These are phyloP conservation scores for Hygrocybe coccinea DNA, from an alignment of 768 basidiomycete genomes.

Conservation along the genomic window DNA sequence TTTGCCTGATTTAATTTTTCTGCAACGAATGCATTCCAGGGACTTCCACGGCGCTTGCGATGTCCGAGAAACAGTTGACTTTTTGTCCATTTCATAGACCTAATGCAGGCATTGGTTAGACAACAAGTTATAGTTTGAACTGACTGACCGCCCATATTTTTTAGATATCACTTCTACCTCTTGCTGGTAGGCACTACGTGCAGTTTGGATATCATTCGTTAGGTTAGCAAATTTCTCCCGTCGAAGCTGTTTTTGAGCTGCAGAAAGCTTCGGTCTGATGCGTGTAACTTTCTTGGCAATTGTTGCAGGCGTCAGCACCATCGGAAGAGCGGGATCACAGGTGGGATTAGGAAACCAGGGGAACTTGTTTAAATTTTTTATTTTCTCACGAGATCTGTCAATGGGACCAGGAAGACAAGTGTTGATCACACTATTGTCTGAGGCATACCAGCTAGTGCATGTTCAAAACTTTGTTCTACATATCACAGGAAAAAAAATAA, in stretches of 20 bases:
- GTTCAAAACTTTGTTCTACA: no score
- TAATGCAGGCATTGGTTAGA: background rate
- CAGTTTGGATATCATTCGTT: background rate
- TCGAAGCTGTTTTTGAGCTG: background rate
- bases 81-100: conserved; percentile 1
- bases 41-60: background rate
- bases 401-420: no score
- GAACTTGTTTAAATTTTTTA: no score
- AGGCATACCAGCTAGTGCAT: no score
- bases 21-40: conserved; percentile 2
- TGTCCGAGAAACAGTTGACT: background rate
- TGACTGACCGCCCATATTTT: background rate
- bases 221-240: background rate
- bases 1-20: background rate
- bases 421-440: no score
- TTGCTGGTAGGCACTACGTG: background rate
- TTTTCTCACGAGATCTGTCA: no score
- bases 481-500: no score
- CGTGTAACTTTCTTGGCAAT: background rate
- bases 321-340: no score
- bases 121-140: background rate
- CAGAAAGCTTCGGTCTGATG: background rate
- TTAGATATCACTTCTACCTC: background rate
- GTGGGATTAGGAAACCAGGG: no score
- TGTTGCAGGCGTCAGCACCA: no score